phyloP scores from a whole-genome alignment of 2,329 filamentous ascomycete species.

The Malbranchea zuffiana region DNA sequence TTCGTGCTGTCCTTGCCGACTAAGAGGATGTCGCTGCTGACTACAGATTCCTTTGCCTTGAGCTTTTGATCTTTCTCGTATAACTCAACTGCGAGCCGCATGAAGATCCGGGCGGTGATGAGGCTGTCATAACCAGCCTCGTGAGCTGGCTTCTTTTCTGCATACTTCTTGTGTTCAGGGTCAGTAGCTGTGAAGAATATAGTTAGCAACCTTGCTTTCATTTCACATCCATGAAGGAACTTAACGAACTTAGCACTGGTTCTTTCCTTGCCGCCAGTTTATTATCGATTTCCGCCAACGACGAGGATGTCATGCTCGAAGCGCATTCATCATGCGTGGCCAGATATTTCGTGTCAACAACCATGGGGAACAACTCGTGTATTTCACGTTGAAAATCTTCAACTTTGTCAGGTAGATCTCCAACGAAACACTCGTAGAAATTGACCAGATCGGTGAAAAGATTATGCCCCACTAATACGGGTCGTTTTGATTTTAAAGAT shows the following conservation, averaged over 20 bases:
- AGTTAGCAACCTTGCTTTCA: constrained; percentile 2
- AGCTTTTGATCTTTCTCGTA: constrained; percentile 23
- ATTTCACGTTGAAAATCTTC: constrained; percentile 43
- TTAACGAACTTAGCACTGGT: constrained; percentile 25
- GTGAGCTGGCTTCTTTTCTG: constrained; percentile 28
- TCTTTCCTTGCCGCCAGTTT: constrained; percentile 19
- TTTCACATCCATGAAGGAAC: not conserved
- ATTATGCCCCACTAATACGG: constrained; percentile 52
- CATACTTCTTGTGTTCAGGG: constrained; percentile 24
- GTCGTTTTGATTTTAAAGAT: constrained; percentile 36
- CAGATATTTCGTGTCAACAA: constrained; percentile 55
- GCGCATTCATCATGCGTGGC: constrained; percentile 47
- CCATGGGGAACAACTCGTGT: constrained; percentile 44
- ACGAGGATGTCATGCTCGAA: constrained; percentile 12
- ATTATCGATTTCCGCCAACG: constrained; percentile 7
- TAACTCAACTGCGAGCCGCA: constrained; percentile 45
- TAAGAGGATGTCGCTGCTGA: not conserved
- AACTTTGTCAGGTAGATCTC: constrained; percentile 44
- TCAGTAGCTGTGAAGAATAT: constrained; percentile 22
- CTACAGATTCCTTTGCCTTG: not conserved
- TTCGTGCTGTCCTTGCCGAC: not conserved
- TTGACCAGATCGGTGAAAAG: constrained; percentile 54
- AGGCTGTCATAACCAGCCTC: constrained; percentile 56
- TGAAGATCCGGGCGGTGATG: constrained; percentile 48
- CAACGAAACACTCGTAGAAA: constrained; percentile 50